Evolutionary conservation across 2,329 filamentous ascomycete species (phyloP).

Genomic region (Coniella vitis): DNA sequence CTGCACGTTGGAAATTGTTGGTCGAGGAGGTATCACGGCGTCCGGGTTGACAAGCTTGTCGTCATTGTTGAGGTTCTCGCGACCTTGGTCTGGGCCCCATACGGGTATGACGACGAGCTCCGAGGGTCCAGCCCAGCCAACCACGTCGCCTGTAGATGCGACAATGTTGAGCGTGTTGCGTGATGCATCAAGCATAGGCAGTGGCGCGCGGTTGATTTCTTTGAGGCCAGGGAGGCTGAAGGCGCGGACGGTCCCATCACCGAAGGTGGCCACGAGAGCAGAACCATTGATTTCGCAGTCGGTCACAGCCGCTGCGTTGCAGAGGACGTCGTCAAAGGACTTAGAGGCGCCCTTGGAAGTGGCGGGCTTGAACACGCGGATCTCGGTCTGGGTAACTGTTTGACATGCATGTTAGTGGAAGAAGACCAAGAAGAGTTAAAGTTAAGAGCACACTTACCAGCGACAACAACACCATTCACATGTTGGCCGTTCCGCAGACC

Average conservation of each 20-base stretch:
- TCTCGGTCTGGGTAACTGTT: slow-evolving; percentile 60
- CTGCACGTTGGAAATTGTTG: slow-evolving; percentile 90
- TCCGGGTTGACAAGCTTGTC: slow-evolving; percentile 77
- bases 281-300: slow-evolving; percentile 68
- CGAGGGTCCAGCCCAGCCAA: slow-evolving; percentile 83
- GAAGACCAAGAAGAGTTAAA: background rate
- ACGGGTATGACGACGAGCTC: slow-evolving; percentile 78
- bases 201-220: slow-evolving; percentile 64
- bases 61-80: slow-evolving; percentile 46
- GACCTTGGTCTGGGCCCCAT: slow-evolving; percentile 66
- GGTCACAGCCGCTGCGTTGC: slow-evolving; percentile 72
- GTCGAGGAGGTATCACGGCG: slow-evolving; percentile 66
- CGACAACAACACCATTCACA: slow-evolving; percentile 74
- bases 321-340: slow-evolving; percentile 75
- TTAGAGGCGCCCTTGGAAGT: slow-evolving; percentile 86
- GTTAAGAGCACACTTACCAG: slow-evolving; percentile 41
- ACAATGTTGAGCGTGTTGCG: slow-evolving; percentile 66
- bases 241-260: slow-evolving; percentile 70
- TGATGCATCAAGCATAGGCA: slow-evolving; percentile 66
- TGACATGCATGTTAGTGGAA: slow-evolving; percentile 22
- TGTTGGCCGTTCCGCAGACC: slow-evolving; percentile 67
- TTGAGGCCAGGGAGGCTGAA: slow-evolving; percentile 84
- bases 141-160: slow-evolving; percentile 70
- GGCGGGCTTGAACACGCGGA: slow-evolving; percentile 82
- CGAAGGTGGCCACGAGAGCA: slow-evolving; percentile 77